phyloP scores from a whole-genome alignment of 2,329 filamentous ascomycete species.

The Epichloe typhina region DNA sequence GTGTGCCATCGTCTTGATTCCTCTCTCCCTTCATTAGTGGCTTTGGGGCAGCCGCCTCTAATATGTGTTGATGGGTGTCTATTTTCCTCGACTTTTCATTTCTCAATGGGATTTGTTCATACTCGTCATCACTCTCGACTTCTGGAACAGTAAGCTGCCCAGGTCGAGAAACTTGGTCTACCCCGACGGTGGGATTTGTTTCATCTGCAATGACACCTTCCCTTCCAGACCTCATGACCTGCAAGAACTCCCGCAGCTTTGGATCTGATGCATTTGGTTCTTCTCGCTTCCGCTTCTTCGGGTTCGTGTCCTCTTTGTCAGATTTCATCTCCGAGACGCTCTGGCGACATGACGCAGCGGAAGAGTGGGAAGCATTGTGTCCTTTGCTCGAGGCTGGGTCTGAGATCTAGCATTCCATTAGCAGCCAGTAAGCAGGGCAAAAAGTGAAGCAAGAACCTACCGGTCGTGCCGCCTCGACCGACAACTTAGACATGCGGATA shows the following conservation, averaged over 20 bases:
- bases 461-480: slow-evolving; percentile 75
- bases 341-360: slow-evolving; percentile 8
- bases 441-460: slow-evolving; percentile 30
- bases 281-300: slow-evolving; percentile 57
- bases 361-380: slow-evolving; percentile 15
- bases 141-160: slow-evolving; percentile 29
- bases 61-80: slow-evolving; percentile 9
- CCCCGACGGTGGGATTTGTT: slow-evolving; percentile 11
- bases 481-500: slow-evolving; percentile 89
- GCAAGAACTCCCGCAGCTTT: slow-evolving; percentile 76
- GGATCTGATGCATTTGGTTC: slow-evolving; percentile 50
- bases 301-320: slow-evolving; percentile 24
- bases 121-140: slow-evolving; percentile 60
- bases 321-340: slow-evolving; percentile 3
- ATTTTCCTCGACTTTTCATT: slow-evolving; percentile 30
- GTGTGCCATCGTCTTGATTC: background rate
- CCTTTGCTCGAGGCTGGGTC: slow-evolving; percentile 26
- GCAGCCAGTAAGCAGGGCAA: slow-evolving; percentile 10
- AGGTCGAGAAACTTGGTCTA: slow-evolving; percentile 9
- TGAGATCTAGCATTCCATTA: slow-evolving; percentile 31
- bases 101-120: slow-evolving; percentile 50
- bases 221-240: slow-evolving; percentile 55
- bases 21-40: slow-evolving; percentile 7
- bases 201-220: slow-evolving; percentile 22
- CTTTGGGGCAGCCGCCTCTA: slow-evolving; percentile 2